phyloP scores from a whole-genome alignment of 352 stramenopile species.

The Pythium utonaiense region DNA sequence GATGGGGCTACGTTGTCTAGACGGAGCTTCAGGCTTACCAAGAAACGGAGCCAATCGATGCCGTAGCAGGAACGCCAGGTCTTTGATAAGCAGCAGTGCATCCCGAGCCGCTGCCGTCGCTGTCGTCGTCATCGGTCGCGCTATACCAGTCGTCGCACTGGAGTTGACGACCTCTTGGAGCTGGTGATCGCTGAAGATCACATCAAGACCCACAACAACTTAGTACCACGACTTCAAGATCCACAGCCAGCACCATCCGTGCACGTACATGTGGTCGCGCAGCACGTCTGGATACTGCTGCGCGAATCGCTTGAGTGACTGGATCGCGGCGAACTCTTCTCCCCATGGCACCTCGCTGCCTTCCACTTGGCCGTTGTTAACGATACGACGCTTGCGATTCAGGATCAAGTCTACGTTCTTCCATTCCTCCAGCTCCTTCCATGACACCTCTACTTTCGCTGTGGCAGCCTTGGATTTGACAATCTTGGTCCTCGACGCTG shows the following conservation, averaged over 20 bases:
- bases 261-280: conserved; percentile 48
- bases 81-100: conserved; percentile 49
- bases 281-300: conserved; percentile 48
- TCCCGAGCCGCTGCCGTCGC: conserved; percentile 26
- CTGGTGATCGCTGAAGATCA: conserved; percentile 11
- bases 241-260: too few relatives aligned
- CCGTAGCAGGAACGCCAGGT: conserved; percentile 51
- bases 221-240: too few relatives aligned
- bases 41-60: conserved; percentile 47
- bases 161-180: conserved; percentile 17
- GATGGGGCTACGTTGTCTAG: not conserved
- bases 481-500: conserved; percentile 2
- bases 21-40: conserved; percentile 20
- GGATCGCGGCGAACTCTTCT: conserved; percentile 56
- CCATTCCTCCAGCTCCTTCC: conserved; percentile 52
- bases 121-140: conserved; percentile 1
- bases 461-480: not conserved
- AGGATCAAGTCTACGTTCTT: conserved; percentile 55
- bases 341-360: conserved; percentile 49
- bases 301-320: conserved; percentile 62
- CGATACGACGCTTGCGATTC: conserved; percentile 44
- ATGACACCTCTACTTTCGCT: conserved; percentile 11
- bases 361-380: conserved; percentile 38
- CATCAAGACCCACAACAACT: not conserved
- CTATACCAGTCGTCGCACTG: not conserved